These are phyloP conservation scores for Globisporangium yorkense DNA, from an alignment of 352 stramenopile species.

Conservation along the genomic window DNA sequence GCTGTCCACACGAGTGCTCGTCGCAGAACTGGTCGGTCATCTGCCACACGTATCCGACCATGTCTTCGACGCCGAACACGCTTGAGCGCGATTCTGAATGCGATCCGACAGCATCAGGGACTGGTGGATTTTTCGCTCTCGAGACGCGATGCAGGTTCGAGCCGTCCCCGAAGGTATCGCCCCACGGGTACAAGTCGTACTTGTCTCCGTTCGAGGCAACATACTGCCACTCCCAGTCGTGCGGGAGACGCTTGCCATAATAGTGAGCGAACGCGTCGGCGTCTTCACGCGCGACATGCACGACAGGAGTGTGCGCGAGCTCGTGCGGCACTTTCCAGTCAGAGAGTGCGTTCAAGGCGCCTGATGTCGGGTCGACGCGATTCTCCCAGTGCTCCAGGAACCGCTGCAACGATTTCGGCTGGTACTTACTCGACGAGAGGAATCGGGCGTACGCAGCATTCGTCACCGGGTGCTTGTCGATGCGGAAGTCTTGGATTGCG, in stretches of 20 bases:
- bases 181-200: conserved; percentile 64
- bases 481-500: conserved; percentile 60
- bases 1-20: conserved; percentile 64
- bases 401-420: conserved; percentile 39
- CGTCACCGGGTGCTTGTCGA: conserved; percentile 73
- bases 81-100: conserved; percentile 38
- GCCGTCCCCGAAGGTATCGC: conserved; percentile 20
- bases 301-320: conserved; percentile 55
- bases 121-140: conserved; percentile 34
- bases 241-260: conserved; percentile 67
- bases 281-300: conserved; percentile 73
- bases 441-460: conserved; percentile 68
- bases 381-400: conserved; percentile 75
- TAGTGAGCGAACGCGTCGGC: conserved; percentile 60
- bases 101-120: conserved; percentile 41
- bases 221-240: conserved; percentile 88
- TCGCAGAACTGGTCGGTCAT: conserved; percentile 86
- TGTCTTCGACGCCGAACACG: conserved; percentile 55
- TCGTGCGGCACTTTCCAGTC: conserved; percentile 42
- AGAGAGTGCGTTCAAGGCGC: conserved; percentile 12
- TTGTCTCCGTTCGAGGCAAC: conserved; percentile 62
- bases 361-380: conserved; percentile 13
- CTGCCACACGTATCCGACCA: conserved; percentile 82
- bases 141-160: conserved; percentile 18
- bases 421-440: conserved; percentile 46